These are phyloP conservation scores for Boletus fagicola DNA, from an alignment of 768 basidiomycete species.

Conservation along the genomic window DNA sequence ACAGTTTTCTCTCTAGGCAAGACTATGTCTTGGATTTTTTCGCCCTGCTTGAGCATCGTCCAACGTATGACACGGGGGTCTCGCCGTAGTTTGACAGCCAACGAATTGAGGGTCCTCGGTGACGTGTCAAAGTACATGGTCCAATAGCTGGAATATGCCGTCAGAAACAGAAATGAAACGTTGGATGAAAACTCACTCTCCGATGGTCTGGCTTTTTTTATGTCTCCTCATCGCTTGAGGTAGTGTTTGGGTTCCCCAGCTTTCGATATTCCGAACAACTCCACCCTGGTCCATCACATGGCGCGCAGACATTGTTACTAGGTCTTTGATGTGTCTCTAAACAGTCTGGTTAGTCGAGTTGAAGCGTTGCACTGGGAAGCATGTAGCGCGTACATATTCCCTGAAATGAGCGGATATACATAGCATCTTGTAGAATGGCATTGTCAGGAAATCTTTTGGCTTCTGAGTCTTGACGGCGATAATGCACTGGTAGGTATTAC, in stretches of 20 bases:
- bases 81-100: conserved; percentile 66
- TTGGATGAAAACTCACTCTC: conserved; percentile 64
- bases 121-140: conserved; percentile 88
- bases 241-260: conserved; percentile 68
- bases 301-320: conserved; percentile 67
- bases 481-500: too few species aligned
- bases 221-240: conserved; percentile 74
- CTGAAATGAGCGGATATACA: conserved; percentile 76
- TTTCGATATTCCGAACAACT: conserved; percentile 77
- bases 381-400: conserved; percentile 57
- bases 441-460: conserved; percentile 28
- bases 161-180: conserved; percentile 2
- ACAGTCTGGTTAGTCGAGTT: background rate
- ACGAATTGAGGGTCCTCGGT: conserved; percentile 59
- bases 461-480: background rate
- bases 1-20: conserved; percentile 46
- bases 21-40: conserved; percentile 69
- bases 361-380: background rate
- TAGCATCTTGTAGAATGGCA: conserved; percentile 88
- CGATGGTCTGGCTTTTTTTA: conserved; percentile 51
- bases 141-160: conserved; percentile 65
- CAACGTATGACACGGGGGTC: conserved; percentile 85
- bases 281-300: conserved; percentile 76
- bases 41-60: conserved; percentile 76
- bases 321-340: conserved; percentile 70